Conservation (phyloP, 2,329 filamentous ascomycete genomes). For the Verticillium albo-atrum region DNA sequence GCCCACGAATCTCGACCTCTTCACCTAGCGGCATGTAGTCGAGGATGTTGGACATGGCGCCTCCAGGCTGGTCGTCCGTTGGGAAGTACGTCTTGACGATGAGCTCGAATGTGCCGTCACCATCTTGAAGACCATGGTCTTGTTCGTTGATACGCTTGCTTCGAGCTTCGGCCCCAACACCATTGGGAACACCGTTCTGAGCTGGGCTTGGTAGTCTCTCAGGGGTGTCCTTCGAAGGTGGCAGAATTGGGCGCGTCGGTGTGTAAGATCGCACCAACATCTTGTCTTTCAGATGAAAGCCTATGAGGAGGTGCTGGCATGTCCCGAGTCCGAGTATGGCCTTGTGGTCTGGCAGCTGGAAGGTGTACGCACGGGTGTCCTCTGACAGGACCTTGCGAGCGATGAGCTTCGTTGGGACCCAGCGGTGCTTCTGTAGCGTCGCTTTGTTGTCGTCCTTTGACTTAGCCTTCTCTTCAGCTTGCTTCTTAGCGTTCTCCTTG, state of each 20-base stretch:
- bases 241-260: slow-evolving; percentile 39
- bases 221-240: slow-evolving; percentile 4
- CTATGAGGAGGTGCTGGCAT: slow-evolving; percentile 48
- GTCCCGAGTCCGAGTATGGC: slow-evolving; percentile 42
- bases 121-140: slow-evolving; percentile 15
- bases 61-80: slow-evolving; percentile 39
- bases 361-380: slow-evolving; percentile 42
- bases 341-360: slow-evolving; percentile 32
- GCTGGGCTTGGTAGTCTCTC: neutral
- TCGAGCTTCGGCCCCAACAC: neutral
- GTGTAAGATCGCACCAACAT: slow-evolving; percentile 48
- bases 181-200: neutral
- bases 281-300: slow-evolving; percentile 46
- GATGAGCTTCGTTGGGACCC: slow-evolving; percentile 38
- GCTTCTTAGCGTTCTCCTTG: slow-evolving; percentile 34
- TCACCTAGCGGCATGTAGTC: slow-evolving; percentile 43
- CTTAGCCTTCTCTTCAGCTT: slow-evolving; percentile 29
- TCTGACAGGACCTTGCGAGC: slow-evolving; percentile 31
- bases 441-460: slow-evolving; percentile 22
- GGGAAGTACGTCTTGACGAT: slow-evolving; percentile 49
- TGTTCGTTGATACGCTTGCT: neutral
- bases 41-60: slow-evolving; percentile 49
- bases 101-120: slow-evolving; percentile 41
- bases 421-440: slow-evolving; percentile 37
- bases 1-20: slow-evolving; percentile 46